A percentile compares a stretch with the other conserved stretches of the same genome.
Evolutionary conservation across 2,329 filamentous ascomycete species (phyloP).

Genomic region (Hymenoscyphus occultus): DNA sequence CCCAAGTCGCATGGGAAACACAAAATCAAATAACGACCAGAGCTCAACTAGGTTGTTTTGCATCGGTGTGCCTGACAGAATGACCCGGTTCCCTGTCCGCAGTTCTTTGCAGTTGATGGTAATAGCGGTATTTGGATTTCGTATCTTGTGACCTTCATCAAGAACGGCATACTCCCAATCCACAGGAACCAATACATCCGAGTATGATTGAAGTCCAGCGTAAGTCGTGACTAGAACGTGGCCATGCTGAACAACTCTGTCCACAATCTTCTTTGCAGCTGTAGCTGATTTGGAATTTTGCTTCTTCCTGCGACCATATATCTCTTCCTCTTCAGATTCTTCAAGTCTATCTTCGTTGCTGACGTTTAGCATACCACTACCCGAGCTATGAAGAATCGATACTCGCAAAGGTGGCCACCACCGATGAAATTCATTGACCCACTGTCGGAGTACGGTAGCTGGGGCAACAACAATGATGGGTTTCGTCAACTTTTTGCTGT

Average conservation of each 20-base stretch:
- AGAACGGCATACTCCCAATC: slow-evolving; percentile 93
- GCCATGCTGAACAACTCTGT: slow-evolving; percentile 76
- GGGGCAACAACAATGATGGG: slow-evolving; percentile 91
- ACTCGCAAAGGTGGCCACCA: slow-evolving; percentile 99
- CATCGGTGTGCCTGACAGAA: slow-evolving; percentile 94
- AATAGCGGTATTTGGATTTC: slow-evolving; percentile 92
- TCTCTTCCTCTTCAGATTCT: slow-evolving; percentile 47
- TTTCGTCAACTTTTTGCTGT: slow-evolving; percentile 79
- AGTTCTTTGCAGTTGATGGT: slow-evolving; percentile 95
- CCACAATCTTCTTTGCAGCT: slow-evolving; percentile 75
- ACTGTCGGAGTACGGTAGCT: slow-evolving; percentile 92
- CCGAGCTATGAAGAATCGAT: slow-evolving; percentile 90
- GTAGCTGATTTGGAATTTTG: slow-evolving; percentile 55
- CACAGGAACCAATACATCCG: slow-evolving; percentile 74
- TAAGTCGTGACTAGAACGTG: slow-evolving; percentile 96
- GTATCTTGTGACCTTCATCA: slow-evolving; percentile 97
- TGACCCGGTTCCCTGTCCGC: slow-evolving; percentile 83
- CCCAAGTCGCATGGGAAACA: slow-evolving; percentile 92
- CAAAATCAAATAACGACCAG: slow-evolving; percentile 97
- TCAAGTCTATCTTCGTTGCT: slow-evolving; percentile 59
- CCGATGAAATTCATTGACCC: slow-evolving; percentile 96
- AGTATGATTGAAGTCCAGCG: slow-evolving; percentile 89
- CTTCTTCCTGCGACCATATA: slow-evolving; percentile 42
- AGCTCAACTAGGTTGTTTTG: slow-evolving; percentile 95
- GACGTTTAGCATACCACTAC: slow-evolving; percentile 91